phyloP scores from a whole-genome alignment of 306 rosid species.

The Malus asiatica region DNA sequence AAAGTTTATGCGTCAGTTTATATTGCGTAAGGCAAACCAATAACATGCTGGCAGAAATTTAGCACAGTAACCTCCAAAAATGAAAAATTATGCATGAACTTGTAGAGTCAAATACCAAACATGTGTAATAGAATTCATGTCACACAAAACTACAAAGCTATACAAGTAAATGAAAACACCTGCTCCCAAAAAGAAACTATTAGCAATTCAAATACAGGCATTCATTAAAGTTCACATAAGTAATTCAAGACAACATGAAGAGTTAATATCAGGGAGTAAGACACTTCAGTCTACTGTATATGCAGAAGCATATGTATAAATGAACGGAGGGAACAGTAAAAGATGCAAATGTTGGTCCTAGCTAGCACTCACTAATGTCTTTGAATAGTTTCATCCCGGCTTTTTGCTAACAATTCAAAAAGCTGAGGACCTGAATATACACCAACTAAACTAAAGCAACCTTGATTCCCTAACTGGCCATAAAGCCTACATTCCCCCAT shows the following conservation, averaged over 20 bases:
- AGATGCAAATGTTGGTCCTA: background rate
- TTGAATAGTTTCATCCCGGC: background rate
- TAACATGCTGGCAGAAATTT: background rate
- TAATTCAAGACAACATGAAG: background rate
- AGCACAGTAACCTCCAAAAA: background rate
- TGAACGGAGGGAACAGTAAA: background rate
- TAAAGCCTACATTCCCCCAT: background rate
- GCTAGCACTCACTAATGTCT: background rate
- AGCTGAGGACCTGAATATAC: background rate
- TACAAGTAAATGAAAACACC: background rate
- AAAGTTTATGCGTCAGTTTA: background rate
- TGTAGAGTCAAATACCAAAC: background rate
- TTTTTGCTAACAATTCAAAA: background rate
- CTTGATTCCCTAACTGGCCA: background rate
- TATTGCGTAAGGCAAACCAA: background rate
- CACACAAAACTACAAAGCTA: background rate
- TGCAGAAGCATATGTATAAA: too few relatives aligned
- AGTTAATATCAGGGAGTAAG: background rate
- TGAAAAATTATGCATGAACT: background rate
- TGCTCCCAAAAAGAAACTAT: background rate
- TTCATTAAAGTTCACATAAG: background rate
- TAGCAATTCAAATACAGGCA: background rate
- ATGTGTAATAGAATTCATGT: background rate
- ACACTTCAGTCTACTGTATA: background rate
- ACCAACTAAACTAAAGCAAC: background rate